Percentiles rank a stretch among this genome's conserved stretches.
These are phyloP conservation scores for Periconia digitata DNA, from an alignment of 2,329 filamentous ascomycete genomes.

Conservation along the genomic window DNA sequence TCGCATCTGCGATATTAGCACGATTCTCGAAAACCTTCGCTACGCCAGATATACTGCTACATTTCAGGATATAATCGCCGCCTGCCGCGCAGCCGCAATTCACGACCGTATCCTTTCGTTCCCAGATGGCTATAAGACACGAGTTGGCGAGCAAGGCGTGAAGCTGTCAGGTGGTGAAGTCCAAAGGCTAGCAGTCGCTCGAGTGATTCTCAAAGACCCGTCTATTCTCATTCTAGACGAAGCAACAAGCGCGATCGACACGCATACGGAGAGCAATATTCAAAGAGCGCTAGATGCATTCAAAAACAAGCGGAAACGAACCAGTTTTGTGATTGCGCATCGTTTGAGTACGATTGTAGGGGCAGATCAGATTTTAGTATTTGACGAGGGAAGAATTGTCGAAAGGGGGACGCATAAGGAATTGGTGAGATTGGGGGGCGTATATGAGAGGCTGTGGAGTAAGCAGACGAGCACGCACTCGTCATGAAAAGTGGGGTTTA, in stretches of 20 bases:
- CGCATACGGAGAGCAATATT: conserved; percentile 64
- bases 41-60: conserved; percentile 61
- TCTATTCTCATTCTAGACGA: conserved; percentile 83
- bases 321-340: conserved; percentile 69
- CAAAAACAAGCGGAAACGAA: conserved; percentile 58
- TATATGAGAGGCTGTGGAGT: background rate
- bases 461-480: background rate
- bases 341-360: conserved; percentile 79
- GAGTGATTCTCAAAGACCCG: conserved; percentile 73
- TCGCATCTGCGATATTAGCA: too few relatives aligned
- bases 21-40: conserved; percentile 62
- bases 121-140: conserved; percentile 37
- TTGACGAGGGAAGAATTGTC: conserved; percentile 8
- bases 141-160: conserved; percentile 31
- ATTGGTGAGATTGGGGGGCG: background rate
- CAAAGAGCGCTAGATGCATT: conserved; percentile 55
- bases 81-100: conserved; percentile 60
- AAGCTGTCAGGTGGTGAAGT: conserved; percentile 63
- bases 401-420: conserved; percentile 14
- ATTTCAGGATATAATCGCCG: conserved; percentile 58
- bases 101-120: conserved; percentile 64
- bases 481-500: background rate
- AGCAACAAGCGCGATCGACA: conserved; percentile 80
- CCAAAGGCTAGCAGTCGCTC: conserved; percentile 67
- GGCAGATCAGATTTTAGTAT: conserved; percentile 55